phyloP scores from a whole-genome alignment of 169 alveolate genomes.

The Cryptosporidium baileyi region DNA sequence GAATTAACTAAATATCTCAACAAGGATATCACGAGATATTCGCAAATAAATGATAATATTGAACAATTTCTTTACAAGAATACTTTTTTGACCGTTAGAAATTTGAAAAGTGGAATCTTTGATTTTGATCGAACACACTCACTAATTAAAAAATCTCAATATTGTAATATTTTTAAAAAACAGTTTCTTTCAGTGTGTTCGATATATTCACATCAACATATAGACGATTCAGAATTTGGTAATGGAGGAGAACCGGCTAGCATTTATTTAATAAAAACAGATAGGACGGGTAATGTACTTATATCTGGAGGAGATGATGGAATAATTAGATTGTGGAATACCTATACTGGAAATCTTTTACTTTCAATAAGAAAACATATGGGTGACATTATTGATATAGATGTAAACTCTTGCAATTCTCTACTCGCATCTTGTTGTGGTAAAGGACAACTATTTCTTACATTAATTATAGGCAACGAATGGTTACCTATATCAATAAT shows the following conservation, averaged over 20 bases:
- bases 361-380: slow-evolving; percentile 76
- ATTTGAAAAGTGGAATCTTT: background rate
- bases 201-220: slow-evolving; percentile 56
- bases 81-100: background rate
- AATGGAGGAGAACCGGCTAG: slow-evolving; percentile 63
- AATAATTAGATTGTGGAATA: slow-evolving; percentile 79
- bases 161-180: background rate
- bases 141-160: background rate
- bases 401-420: slow-evolving; percentile 78
- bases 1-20: background rate
- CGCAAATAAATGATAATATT: background rate
- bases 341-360: slow-evolving; percentile 76
- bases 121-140: background rate
- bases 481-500: slow-evolving; percentile 54
- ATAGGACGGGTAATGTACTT: slow-evolving; percentile 79
- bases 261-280: slow-evolving; percentile 45
- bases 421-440: slow-evolving; percentile 79
- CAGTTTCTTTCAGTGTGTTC: background rate
- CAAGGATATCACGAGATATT: background rate
- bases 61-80: background rate
- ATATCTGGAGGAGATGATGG: slow-evolving; percentile 85
- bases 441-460: slow-evolving; percentile 72
- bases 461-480: slow-evolving; percentile 27
- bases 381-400: slow-evolving; percentile 78
- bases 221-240: slow-evolving; percentile 66